Percentiles rank a stretch among this genome's conserved stretches.
Evolutionary conservation across 169 alveolate species (phyloP).

Genomic region (Cystoisospora suis): DNA sequence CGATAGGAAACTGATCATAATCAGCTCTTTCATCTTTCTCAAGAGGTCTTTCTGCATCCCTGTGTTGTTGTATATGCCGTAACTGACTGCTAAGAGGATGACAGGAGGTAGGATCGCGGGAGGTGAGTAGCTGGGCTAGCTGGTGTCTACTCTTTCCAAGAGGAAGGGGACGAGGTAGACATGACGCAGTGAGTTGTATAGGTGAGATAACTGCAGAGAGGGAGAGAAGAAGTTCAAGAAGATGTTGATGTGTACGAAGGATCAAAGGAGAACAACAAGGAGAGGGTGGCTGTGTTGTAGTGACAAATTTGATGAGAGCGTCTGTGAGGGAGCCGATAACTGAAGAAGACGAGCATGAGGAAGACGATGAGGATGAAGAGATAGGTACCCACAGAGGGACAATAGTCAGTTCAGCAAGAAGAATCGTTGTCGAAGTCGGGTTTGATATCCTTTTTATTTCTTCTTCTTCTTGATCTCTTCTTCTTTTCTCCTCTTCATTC

Average conservation of each 20-base stretch:
- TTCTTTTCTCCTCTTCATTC: background rate
- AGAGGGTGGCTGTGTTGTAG: background rate
- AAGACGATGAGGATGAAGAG: background rate
- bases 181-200: constrained; percentile 8
- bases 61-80: too few relatives aligned
- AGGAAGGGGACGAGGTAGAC: background rate
- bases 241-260: background rate
- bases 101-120: too few relatives aligned
- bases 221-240: background rate
- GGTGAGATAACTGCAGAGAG: constrained; percentile 26
- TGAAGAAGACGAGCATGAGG: background rate
- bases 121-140: too few relatives aligned
- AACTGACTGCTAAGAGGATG: too few relatives aligned
- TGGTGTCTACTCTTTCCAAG: too few relatives aligned
- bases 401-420: background rate
- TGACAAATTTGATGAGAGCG: background rate
- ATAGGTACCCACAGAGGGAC: constrained; percentile 22
- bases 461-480: background rate
- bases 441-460: background rate
- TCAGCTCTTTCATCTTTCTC: too few relatives aligned
- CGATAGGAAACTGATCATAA: too few relatives aligned
- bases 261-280: constrained; percentile 7
- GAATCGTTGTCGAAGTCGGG: background rate
- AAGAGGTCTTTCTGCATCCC: too few relatives aligned
- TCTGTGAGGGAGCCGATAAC: background rate